Base-by-base conservation (phyloP, 2,329 filamentous ascomycete genomes). In the Tetracladium maxilliforme region DNA sequence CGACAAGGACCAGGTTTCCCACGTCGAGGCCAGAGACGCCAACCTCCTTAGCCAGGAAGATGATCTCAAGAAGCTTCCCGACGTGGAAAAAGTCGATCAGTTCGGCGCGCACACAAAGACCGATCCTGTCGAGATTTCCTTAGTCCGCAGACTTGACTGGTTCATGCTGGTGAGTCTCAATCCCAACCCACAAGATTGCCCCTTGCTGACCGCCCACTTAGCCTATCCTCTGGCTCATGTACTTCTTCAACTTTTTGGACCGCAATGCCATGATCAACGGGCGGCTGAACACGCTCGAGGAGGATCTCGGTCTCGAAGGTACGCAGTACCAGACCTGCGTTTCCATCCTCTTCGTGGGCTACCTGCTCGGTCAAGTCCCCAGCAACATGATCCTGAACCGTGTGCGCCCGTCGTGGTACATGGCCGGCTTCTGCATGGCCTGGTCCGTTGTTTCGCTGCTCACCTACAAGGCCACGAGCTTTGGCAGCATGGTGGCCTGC, bases 381-480 rank as follows among this genome's bases (percentile, higher is more conserved):
- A 53, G 49, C 25, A 56, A 56, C 29, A 47, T 54, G 38, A 27
- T 55, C 2, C 42, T 57, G 7, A 72, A 66, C 46, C 48, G 40
- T 38, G 30, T 47, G 50, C 26, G 48, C 14, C 58, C 58, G 0
- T 54, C 52, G 2, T 35, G 51, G 7, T 62, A 60, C 35, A 52
- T 63, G 36, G 30, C 38, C 27, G 34, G 18, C 3, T 41, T 41
- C 10, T 49, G 49, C 41, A 38, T 39, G 7, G 38, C 45, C 12
- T 51, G 47, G 49, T 45, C 45, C 6, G 36, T 44, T 3, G 45
- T 47, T 7, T 45, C 43, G 4, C 40, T 43, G 5, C 41, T 36
- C 20, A 50, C 47, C 9, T 43, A 42, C 8, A 43, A 51, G 4
- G 44, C 47, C 0, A 39, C 54, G 5, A 51, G 49, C 16, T 61